Percentiles rank a stretch among this genome's conserved stretches.
Conservation (phyloP, 768 basidiomycete genomes). For the Lactarius hengduanensis region DNA sequence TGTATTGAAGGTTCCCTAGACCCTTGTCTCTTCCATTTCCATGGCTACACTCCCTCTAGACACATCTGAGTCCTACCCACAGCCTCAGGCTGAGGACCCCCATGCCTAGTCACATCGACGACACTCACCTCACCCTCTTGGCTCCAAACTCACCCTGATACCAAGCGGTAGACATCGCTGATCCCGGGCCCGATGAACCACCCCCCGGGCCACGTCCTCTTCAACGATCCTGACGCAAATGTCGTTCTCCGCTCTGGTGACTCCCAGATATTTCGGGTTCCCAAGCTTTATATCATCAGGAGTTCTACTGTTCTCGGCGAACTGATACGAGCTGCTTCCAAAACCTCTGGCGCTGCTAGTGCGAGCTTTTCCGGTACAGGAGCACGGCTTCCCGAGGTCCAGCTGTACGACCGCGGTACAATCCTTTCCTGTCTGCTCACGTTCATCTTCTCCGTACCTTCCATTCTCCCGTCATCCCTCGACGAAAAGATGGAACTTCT, state of each 20-base stretch:
- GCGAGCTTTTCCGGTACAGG: not conserved
- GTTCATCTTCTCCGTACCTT: slow-evolving; percentile 9
- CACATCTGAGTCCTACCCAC: not conserved
- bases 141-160: no score
- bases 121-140: no score
- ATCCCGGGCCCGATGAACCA: not conserved
- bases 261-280: slow-evolving; percentile 44
- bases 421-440: slow-evolving; percentile 8
- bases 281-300: slow-evolving; percentile 42
- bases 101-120: no score
- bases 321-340: not conserved
- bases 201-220: not conserved
- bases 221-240: slow-evolving; percentile 39
- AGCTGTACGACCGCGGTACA: slow-evolving; percentile 1
- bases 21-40: not conserved
- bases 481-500: slow-evolving; percentile 7
- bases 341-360: not conserved
- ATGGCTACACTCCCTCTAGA: not conserved
- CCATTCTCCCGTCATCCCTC: slow-evolving; percentile 1
- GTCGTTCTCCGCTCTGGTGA: slow-evolving; percentile 45
- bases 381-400: not conserved
- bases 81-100: not conserved
- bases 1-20: not conserved
- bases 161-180: no score
- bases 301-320: slow-evolving; percentile 42